phyloP scores from a whole-genome alignment of 352 stramenopile species.

The Phytophthora cryptogea region DNA sequence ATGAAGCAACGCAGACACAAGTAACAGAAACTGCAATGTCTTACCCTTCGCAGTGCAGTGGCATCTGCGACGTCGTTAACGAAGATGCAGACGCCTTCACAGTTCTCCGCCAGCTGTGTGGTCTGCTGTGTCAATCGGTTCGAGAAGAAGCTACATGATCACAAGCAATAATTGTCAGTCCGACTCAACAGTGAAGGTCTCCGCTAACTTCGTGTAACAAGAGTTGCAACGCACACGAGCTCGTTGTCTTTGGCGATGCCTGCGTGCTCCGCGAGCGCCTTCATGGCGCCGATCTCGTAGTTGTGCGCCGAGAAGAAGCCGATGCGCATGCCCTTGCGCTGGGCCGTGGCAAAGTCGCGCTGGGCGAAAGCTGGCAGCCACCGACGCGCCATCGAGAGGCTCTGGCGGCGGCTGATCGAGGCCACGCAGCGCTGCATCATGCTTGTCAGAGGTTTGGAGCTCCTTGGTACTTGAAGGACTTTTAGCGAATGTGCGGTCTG shows the following conservation, averaged over 20 bases:
- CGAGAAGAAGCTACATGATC: constrained; percentile 52
- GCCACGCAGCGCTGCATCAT: constrained; percentile 23
- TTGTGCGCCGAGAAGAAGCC: constrained; percentile 72
- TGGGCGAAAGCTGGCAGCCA: constrained; percentile 21
- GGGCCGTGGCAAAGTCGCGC: constrained; percentile 15
- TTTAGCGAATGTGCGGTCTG: constrained; percentile 14
- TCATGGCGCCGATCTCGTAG: constrained; percentile 67
- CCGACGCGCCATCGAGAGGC: constrained; percentile 3
- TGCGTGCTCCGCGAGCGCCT: constrained; percentile 37
- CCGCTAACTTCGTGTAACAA: too few species aligned
- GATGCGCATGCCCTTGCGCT: constrained; percentile 56
- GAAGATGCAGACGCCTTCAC: constrained; percentile 74
- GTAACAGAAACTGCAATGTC: constrained; percentile 1
- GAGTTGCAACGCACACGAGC: constrained; percentile 37
- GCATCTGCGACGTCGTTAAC: constrained; percentile 81
- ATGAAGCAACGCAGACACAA: constrained; percentile 4
- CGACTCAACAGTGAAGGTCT: too few species aligned
- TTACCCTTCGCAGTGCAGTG: constrained; percentile 52
- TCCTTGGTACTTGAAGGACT: constrained; percentile 7
- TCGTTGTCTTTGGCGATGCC: constrained; percentile 49
- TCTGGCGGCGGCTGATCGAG: constrained; percentile 14
- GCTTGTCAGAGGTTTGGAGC: background rate
- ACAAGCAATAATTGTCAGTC: background rate
- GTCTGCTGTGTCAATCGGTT: constrained; percentile 59
- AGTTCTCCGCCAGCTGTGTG: constrained; percentile 53